Conservation (phyloP, 2,329 filamentous ascomycete species). For the Spiromastix sp. region DNA sequence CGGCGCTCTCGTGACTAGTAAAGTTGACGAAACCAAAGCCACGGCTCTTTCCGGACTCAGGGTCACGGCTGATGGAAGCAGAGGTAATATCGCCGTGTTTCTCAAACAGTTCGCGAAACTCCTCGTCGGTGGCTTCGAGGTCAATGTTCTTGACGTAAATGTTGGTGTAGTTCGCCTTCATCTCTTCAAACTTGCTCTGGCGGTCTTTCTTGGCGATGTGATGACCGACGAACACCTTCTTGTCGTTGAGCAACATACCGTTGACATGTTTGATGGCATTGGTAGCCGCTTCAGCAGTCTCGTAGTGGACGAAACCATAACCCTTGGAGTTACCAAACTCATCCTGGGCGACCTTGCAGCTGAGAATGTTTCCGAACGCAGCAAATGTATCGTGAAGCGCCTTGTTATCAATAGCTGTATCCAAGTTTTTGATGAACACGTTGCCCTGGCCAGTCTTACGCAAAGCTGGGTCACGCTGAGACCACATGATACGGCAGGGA, state of each 20-base stretch:
- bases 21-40: conserved; percentile 97
- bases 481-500: conserved; percentile 99
- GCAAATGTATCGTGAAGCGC: conserved; percentile 98
- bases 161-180: conserved; percentile 99
- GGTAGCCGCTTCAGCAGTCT: conserved; percentile 93
- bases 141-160: conserved; percentile 99
- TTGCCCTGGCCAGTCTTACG: conserved; percentile 99
- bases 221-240: conserved; percentile 99
- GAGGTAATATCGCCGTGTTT: conserved; percentile 91
- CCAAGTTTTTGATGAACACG: conserved; percentile 99
- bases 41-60: conserved; percentile 77
- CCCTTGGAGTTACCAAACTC: conserved; percentile 96
- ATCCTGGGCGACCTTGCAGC: conserved; percentile 98
- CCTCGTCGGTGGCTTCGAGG: conserved; percentile 73
- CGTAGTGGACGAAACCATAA: conserved; percentile 99
- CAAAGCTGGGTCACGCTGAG: conserved; percentile 94
- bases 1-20: conserved; percentile 77
- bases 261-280: conserved; percentile 99
- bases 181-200: conserved; percentile 99
- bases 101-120: conserved; percentile 90
- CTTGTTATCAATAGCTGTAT: conserved; percentile 99
- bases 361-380: conserved; percentile 97
- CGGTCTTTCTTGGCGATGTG: conserved; percentile 99
- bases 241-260: conserved; percentile 99
- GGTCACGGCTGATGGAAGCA: conserved; percentile 80